phyloP scores from a whole-genome alignment of 805 yeast species.

The Yamadazyma scolyti region DNA sequence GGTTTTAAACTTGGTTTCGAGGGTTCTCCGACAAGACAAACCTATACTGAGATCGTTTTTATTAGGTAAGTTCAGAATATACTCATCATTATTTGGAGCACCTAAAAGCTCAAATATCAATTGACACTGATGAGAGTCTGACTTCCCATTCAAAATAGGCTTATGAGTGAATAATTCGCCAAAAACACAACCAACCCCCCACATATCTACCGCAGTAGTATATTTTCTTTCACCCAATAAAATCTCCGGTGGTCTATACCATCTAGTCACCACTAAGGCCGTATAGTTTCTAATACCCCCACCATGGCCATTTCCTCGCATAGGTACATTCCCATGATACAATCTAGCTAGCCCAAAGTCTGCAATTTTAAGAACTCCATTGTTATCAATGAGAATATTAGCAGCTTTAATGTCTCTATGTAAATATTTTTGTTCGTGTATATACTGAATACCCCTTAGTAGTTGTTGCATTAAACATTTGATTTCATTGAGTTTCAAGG shows the following conservation, averaged over 20 bases:
- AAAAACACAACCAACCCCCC: constrained; percentile 97
- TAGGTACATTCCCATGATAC: constrained; percentile 62
- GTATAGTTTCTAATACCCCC: constrained; percentile 54
- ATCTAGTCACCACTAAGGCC: constrained; percentile 83
- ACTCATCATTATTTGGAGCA: constrained; percentile 60
- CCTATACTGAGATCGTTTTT: constrained; percentile 43
- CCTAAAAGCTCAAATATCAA: constrained; percentile 80
- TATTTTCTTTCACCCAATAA: constrained; percentile 80
- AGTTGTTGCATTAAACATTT: constrained; percentile 82
- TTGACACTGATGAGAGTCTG: constrained; percentile 86
- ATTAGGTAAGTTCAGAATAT: constrained; percentile 55
- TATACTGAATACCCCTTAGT: constrained; percentile 73
- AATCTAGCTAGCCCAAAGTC: constrained; percentile 92
- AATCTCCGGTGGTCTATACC: constrained; percentile 97
- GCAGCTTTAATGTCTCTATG: constrained; percentile 97
- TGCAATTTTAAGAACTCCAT: constrained; percentile 82
- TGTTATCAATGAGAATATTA: constrained; percentile 75
- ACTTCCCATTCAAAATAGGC: constrained; percentile 81
- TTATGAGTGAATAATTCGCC: constrained; percentile 81
- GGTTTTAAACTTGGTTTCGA: constrained; percentile 47
- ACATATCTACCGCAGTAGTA: constrained; percentile 93
- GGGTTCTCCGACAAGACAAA: constrained; percentile 42
- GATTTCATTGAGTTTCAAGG: constrained; percentile 60
- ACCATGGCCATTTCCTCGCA: constrained; percentile 49
- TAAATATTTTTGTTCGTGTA: constrained; percentile 57